Conservation (phyloP, 768 basidiomycete species). For the Krasilnikovozyma curviuscula region DNA sequence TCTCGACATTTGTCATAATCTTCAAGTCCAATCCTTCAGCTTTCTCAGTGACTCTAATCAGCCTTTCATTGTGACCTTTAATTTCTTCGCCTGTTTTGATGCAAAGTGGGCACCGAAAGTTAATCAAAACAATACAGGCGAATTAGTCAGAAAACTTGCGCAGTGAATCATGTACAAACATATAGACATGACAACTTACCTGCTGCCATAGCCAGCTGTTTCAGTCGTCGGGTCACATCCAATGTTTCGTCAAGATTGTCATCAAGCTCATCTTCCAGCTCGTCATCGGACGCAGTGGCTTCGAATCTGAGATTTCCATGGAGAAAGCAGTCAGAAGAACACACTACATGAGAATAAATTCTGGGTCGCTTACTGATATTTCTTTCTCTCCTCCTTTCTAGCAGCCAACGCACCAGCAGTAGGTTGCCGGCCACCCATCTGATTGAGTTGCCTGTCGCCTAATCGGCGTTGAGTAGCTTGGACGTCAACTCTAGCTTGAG, state of each 20-base stretch:
- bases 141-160: no score
- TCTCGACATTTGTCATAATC: slow-evolving; percentile 63
- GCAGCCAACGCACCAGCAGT: slow-evolving; percentile 37
- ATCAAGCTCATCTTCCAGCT: slow-evolving; percentile 84
- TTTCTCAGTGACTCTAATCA: slow-evolving; percentile 60
- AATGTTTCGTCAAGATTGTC: slow-evolving; percentile 73
- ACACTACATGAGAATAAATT: no score
- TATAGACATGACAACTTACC: no score
- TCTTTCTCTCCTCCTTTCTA: slow-evolving; percentile 50
- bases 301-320: no score
- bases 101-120: slow-evolving; percentile 52
- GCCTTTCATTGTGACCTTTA: slow-evolving; percentile 60
- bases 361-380: no score
- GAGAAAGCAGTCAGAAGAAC: no score
- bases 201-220: slow-evolving; percentile 19
- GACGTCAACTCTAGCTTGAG: slow-evolving; percentile 67
- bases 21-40: slow-evolving; percentile 52
- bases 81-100: slow-evolving; percentile 67
- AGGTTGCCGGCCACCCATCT: slow-evolving; percentile 31
- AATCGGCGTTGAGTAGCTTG: slow-evolving; percentile 46
- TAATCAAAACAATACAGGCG: slow-evolving; percentile 44
- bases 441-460: slow-evolving; percentile 22
- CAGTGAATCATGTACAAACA: no score
- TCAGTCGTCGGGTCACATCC: slow-evolving; percentile 38
- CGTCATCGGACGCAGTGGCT: slow-evolving; percentile 71